A percentile compares a stretch with the other conserved stretches of the same genome.
Conservation (phyloP, 1,284 basidiomycete genomes). For the Fistulina hepatica region DNA sequence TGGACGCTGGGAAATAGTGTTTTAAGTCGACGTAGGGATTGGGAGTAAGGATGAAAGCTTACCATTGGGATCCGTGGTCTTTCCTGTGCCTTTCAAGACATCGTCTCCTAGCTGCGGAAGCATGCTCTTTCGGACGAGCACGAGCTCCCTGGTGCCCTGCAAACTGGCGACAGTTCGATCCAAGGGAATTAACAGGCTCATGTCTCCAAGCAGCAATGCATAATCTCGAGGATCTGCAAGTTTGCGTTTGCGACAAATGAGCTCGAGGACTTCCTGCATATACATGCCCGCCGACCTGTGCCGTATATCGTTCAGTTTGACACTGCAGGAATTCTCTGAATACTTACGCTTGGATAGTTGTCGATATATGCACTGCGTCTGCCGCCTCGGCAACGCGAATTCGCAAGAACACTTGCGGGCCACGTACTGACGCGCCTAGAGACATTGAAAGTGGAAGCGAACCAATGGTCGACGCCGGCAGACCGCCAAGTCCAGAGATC, state of each 20-base stretch:
- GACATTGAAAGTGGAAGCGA: constrained; percentile 49
- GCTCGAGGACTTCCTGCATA: constrained; percentile 89
- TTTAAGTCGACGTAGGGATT: neutral
- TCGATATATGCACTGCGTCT: constrained; percentile 73
- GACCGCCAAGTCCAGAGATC: constrained; percentile 22
- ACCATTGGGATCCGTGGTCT: constrained; percentile 90
- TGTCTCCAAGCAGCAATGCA: constrained; percentile 69
- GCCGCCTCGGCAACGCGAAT: constrained; percentile 69
- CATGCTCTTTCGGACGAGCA: constrained; percentile 73
- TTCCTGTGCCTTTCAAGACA: constrained; percentile 46
- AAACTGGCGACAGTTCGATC: constrained; percentile 94
- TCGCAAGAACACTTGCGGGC: constrained; percentile 71
- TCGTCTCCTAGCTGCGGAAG: constrained; percentile 48
- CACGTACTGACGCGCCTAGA: constrained; percentile 55
- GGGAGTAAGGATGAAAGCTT: constrained; percentile 16
- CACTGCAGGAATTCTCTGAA: constrained; percentile 1
- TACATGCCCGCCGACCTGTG: constrained; percentile 87
- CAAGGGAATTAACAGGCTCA: constrained; percentile 79
- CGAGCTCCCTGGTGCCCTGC: constrained; percentile 77
- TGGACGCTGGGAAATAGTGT: constrained; percentile 62
- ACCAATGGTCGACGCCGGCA: constrained; percentile 24
- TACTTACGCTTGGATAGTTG: constrained; percentile 80
- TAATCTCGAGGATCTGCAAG: constrained; percentile 71
- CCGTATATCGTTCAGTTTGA: constrained; percentile 3
- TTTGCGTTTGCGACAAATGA: constrained; percentile 68